Base-by-base conservation (phyloP, 768 basidiomycete genomes). In the Termitomyces sp. region DNA sequence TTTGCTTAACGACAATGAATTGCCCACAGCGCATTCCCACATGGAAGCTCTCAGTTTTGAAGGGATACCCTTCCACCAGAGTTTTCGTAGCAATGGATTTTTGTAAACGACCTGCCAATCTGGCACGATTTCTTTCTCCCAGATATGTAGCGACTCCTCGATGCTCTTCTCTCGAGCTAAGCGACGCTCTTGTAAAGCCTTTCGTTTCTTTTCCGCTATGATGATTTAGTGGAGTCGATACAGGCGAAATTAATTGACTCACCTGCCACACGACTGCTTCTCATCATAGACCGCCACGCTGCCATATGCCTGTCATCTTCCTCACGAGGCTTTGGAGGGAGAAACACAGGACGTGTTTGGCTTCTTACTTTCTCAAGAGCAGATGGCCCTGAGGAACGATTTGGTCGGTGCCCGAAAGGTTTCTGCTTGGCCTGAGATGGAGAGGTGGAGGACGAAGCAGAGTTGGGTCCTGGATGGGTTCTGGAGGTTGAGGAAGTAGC, bases 11-110 rank as follows among this genome's bases (percentile, higher is more conserved):
- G 91, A 85, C 44, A 96, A 75, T 26, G 83, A 75, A 66, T 96
- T 96, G 8, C 94, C 94, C 15, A 88, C 83, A n/a, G 87, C 91
- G 51, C 78, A 78, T 67, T 89, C 84, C 94, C 94, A 96, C 76
- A 95, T 79, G 1, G 78, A 67, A 3, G 89, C 87, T 33, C 94
- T 81, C 54, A 92, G 70, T 65, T 90, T 89, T 0, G 87, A 80
- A 2, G 94, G 94, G 62, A 94, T 89, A 3, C 94, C 94, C 31
- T 77, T 77, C 92, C 92, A 93, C 94, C 93, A 96, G 9, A 94
- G 65, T 65, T 78, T 82, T 33, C 87, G 81, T 52, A 94, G 71
- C 10, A 70, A 70, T 0, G 86, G 75, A 59, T 89, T 84, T 62
- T 79, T 83, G 66, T 84, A 67, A 7, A 92, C 88, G 23, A 81